Conservation (phyloP, 2,329 filamentous ascomycete species). For the Beauveria scarabaeidicola region DNA sequence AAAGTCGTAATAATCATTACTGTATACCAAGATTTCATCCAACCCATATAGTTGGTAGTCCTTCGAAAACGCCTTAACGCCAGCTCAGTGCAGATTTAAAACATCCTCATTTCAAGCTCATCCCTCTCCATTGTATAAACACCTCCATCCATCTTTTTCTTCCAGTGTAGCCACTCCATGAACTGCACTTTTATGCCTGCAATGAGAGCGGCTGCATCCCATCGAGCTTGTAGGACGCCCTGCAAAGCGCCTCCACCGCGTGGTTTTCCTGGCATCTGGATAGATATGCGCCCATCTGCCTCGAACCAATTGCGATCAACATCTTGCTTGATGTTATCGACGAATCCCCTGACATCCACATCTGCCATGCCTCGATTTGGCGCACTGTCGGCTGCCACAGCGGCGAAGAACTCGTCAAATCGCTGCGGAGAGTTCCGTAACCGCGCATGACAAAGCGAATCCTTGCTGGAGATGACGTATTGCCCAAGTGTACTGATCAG, state of each 20-base stretch:
- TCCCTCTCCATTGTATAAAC: background rate
- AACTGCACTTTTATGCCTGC: slow-evolving; percentile 23
- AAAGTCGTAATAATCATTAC: background rate
- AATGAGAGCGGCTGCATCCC: slow-evolving; percentile 23
- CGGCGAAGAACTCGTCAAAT: slow-evolving; percentile 10
- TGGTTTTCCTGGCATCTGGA: slow-evolving; percentile 29
- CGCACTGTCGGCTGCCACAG: slow-evolving; percentile 6
- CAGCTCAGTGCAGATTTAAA: slow-evolving; percentile 2
- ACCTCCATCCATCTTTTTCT: slow-evolving; percentile 9
- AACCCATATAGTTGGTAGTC: background rate
- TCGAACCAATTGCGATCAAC: slow-evolving; percentile 37
- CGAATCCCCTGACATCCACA: slow-evolving; percentile 30
- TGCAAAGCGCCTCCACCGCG: slow-evolving; percentile 20
- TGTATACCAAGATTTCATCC: background rate
- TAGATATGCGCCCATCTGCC: slow-evolving; percentile 24
- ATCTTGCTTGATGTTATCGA: slow-evolving; percentile 35
- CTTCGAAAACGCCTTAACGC: background rate
- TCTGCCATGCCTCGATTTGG: slow-evolving; percentile 15
- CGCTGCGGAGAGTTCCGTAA: background rate
- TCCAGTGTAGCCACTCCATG: slow-evolving; percentile 28
- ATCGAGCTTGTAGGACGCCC: slow-evolving; percentile 25
- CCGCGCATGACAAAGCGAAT: background rate
- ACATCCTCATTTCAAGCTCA: background rate
- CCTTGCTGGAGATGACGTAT: background rate
- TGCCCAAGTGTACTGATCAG: background rate